These are phyloP conservation scores for Daldinia bambusicola DNA, from an alignment of 495 filamentous ascomycete species.

Conservation along the genomic window DNA sequence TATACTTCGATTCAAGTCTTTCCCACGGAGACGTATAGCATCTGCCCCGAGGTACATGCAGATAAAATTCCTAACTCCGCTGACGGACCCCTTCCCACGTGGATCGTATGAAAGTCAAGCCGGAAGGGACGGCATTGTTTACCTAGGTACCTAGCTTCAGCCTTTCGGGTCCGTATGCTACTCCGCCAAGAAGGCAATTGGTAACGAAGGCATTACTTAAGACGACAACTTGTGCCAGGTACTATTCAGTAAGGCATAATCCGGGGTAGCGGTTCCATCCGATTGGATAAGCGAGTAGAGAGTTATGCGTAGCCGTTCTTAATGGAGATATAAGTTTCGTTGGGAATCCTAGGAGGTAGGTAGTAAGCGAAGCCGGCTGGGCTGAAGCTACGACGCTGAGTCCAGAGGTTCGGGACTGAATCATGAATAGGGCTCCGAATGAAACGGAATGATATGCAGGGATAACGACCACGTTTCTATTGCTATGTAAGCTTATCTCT, in stretches of 20 bases:
- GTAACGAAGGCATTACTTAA: too few relatives aligned
- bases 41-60: not conserved
- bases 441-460: not conserved
- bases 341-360: constrained; percentile 8
- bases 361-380: too few relatives aligned
- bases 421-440: constrained; percentile 10
- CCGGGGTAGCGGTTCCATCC: constrained; percentile 4
- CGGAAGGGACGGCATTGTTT: not conserved
- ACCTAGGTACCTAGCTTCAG: not conserved
- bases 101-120: not conserved
- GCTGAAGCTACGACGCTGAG: not conserved
- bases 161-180: not conserved
- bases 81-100: constrained; percentile 9
- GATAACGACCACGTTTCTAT: not conserved
- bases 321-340: constrained; percentile 1
- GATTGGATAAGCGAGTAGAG: constrained; percentile 14
- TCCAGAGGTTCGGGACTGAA: constrained; percentile 17
- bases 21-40: not conserved
- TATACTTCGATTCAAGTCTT: not conserved
- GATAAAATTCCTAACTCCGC: not conserved
- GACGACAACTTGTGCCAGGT: constrained; percentile 2
- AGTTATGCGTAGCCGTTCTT: constrained; percentile 5
- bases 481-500: not conserved
- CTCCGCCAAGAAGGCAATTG: not conserved
- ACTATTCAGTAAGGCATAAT: constrained; percentile 4